Conservation (phyloP, 495 filamentous ascomycete species). For the Rhypophila decipiens region DNA sequence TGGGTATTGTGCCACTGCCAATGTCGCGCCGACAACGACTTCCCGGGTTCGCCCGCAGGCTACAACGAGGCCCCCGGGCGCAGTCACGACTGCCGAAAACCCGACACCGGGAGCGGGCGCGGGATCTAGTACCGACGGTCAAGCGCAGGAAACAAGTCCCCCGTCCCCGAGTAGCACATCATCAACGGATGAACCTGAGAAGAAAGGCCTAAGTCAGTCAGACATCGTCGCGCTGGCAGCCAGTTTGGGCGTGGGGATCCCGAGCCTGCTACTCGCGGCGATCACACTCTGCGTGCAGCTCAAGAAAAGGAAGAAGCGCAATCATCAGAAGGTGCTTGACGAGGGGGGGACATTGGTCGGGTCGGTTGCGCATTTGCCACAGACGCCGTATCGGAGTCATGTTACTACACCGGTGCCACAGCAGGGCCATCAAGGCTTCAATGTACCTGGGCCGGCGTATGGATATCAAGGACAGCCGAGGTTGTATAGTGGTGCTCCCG, state of each 20-base stretch:
- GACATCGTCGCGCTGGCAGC: slow-evolving; percentile 9
- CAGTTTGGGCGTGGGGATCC: slow-evolving; percentile 11
- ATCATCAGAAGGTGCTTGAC: too few species aligned
- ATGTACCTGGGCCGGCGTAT: too few species aligned
- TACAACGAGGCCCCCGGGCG: too few species aligned
- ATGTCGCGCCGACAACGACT: slow-evolving; percentile 1
- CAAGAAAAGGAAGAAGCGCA: slow-evolving; percentile 3
- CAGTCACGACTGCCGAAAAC: not conserved
- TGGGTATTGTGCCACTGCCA: slow-evolving; percentile 12
- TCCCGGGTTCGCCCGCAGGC: not conserved
- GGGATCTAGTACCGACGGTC: not conserved
- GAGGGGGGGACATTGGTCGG: too few species aligned
- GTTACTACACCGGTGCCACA: too few species aligned
- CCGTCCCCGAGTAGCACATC: not conserved
- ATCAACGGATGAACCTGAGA: not conserved
- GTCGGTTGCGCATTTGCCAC: too few species aligned
- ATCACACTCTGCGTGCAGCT: slow-evolving; percentile 10
- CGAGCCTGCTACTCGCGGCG: slow-evolving; percentile 4
- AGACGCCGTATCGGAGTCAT: too few species aligned
- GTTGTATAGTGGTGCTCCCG: too few species aligned
- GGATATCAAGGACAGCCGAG: too few species aligned
- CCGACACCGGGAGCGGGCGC: not conserved
- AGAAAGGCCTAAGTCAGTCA: slow-evolving; percentile 10
- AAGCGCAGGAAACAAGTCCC: too few species aligned
- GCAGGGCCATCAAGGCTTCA: too few species aligned